These are phyloP conservation scores for Nematocida sp. DNA, from an alignment of 371 early-diverging fungal species.

Conservation along the genomic window DNA sequence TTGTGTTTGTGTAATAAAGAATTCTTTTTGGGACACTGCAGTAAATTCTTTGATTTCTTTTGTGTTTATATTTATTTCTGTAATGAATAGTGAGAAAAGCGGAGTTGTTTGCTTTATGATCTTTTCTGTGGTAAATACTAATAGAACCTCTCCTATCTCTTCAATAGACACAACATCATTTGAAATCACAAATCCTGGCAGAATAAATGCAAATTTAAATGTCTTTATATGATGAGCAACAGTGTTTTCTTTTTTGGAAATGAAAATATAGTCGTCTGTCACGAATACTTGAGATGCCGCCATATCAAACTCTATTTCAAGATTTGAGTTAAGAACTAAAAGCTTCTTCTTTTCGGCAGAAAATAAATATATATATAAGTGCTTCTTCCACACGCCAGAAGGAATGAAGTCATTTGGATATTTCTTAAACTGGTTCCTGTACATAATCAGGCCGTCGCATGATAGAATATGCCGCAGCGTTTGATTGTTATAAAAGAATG, in stretches of 20 bases:
- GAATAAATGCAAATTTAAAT: conserved; percentile 39
- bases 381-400: conserved; percentile 11
- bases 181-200: conserved; percentile 1
- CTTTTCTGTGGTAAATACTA: conserved; percentile 1
- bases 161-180: conserved; percentile 9
- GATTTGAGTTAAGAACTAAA: conserved; percentile 20
- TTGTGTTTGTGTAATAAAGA: background rate
- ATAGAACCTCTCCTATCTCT: background rate
- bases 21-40: background rate
- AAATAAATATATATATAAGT: conserved; percentile 25
- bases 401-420: conserved; percentile 25
- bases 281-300: conserved; percentile 8
- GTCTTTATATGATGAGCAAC: conserved; percentile 13
- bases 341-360: background rate
- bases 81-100: conserved; percentile 28
- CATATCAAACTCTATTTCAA: conserved; percentile 42
- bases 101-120: conserved; percentile 26
- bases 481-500: background rate
- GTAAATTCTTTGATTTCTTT: background rate
- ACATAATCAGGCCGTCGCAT: conserved; percentile 5
- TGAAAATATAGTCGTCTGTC: conserved; percentile 32
- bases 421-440: conserved; percentile 26
- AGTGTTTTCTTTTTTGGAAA: conserved; percentile 28
- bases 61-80: conserved; percentile 21
- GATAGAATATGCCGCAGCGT: conserved; percentile 9